Base-by-base conservation (phyloP, 1,284 basidiomycete species). In the Rhodotorula sp. region DNA sequence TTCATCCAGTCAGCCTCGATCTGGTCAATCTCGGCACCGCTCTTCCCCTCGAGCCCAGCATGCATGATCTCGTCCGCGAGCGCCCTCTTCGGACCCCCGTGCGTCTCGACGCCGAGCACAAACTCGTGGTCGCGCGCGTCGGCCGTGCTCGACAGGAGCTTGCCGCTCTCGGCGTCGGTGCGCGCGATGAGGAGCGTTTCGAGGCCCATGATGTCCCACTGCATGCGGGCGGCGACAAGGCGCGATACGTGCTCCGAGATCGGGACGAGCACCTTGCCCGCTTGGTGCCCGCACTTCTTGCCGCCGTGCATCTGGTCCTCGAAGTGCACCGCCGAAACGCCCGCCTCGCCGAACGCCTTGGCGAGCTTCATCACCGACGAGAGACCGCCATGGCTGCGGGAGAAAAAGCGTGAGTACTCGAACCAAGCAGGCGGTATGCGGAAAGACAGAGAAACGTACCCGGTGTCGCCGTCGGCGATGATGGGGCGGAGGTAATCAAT, bases 351-450 rank as follows among this genome's bases (percentile, higher is more conserved):
- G 79, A 96, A 96, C 51, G 94, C 85, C 81, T 95, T 96, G 61
- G 87, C 87, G n/a, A 96, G 86, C 84, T 97, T 98, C 92, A 99
- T 95, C 63, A 98, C 93, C 50, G 95, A 89, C 39, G 95, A 97
- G 15, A 93, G 85, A 70, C 95, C 96, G 76, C 92, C 93, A 80
- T 96, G 91, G 36, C 91, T 94, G 29, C 72, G 78, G 67, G 51
- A 76, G 74, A 34, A 21, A 21, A n/a, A 1, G 27, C 27, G 51
- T 32, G 58, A 46, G 13, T n/a, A 2, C 19, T 32, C 32, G 29
- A 19, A 27, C 3, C 3, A 19, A 54, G 50, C 34, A 65, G 37
- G 15, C 50, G 34, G n/a, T 22, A 32, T 21, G 32, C 10, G 32
- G 15, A 54, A 62, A 34, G 32, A 25, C 60, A 60, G 61, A 67